Evolutionary conservation across 306 rosid species (phyloP), one percentile per base, ranked within the genome.

Genomic region (Cucumis sativus): DNA sequence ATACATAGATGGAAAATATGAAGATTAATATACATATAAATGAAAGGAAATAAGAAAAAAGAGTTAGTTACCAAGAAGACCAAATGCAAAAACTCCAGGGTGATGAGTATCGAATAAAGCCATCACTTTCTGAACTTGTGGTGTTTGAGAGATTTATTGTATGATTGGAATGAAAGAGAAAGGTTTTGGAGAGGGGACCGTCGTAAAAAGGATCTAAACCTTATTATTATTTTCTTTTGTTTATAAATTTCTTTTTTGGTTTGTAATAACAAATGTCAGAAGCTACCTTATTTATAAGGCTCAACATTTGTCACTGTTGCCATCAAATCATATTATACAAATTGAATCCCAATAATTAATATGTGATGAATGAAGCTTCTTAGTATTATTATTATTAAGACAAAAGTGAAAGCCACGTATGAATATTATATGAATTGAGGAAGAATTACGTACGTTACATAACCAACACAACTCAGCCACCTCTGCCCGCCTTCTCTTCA

Each of bases 141-240:
- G 47, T 17, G 45, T 10, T 10, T 1, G 16, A 40, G 28, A 68
- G 35, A 5, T 37, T 67, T 33, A 33, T 33, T 33, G 13, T 28
- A 72, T 72, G 77, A 51, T 72, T 72, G 40, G 61, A 51, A 72
- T 72, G 77, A 72, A 72, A 72, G 77, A 72, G 61, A 72, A 16
- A 72, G 58, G 57, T 71, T 71, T 30, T 35, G 0, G 9, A 70
- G 17, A 67, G 55, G 72, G 74, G 55, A 41, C 47, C 54, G 54
- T 33, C 37, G 37, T 33, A 9, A 47, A 7, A 66, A 40, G 52
- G 73, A 40, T 66, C 52, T 66, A 68, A 37, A 40, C 56, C 55
- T 12, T 66, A 37, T 2, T 41, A 4, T 30, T 60, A 5, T 25
- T 12, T 0, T 28, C n/a, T 7, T 18, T n/a, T n/a, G 2, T 16